Evolutionary conservation across 345 rosid genomes (phyloP).

Genomic region (Litchi chinensis): DNA sequence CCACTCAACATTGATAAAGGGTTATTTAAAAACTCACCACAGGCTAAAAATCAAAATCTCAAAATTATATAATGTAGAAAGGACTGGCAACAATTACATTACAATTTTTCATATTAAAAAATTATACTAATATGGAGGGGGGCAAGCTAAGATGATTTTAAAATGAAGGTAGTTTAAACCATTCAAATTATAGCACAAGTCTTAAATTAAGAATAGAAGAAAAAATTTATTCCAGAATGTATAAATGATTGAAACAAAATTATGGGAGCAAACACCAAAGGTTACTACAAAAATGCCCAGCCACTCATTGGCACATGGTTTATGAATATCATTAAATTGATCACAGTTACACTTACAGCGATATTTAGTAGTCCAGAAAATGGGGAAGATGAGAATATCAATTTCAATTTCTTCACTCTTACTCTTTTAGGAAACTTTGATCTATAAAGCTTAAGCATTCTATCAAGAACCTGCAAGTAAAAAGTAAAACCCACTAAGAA

Average conservation of each 20-base stretch:
- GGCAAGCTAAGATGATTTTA: not conserved
- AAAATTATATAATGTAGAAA: not conserved
- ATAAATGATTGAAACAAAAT: not conserved
- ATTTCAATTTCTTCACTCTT: conserved; percentile 32
- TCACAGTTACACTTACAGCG: conserved; percentile 65
- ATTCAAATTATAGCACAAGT: conserved; percentile 3
- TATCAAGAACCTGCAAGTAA: conserved; percentile 59
- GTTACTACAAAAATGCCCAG: not conserved
- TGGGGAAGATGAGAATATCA: conserved; percentile 48
- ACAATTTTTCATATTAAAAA: not conserved
- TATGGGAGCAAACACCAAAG: not conserved
- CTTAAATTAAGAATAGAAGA: not conserved
- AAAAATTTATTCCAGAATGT: not conserved
- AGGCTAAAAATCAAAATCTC: not conserved
- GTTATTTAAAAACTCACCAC: not conserved
- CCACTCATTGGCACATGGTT: not conserved
- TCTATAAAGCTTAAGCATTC: conserved; percentile 62
- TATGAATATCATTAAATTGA: conserved; percentile 10
- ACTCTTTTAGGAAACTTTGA: conserved; percentile 28
- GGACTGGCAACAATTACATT: not conserved
- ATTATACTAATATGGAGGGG: not conserved
- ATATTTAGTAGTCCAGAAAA: conserved; percentile 69
- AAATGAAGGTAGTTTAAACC: not conserved
- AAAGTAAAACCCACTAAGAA: conserved; percentile 18
- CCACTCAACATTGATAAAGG: not conserved